phyloP scores from a whole-genome alignment of 2,329 filamentous ascomycete species.

The Orbilia ellipsospora region DNA sequence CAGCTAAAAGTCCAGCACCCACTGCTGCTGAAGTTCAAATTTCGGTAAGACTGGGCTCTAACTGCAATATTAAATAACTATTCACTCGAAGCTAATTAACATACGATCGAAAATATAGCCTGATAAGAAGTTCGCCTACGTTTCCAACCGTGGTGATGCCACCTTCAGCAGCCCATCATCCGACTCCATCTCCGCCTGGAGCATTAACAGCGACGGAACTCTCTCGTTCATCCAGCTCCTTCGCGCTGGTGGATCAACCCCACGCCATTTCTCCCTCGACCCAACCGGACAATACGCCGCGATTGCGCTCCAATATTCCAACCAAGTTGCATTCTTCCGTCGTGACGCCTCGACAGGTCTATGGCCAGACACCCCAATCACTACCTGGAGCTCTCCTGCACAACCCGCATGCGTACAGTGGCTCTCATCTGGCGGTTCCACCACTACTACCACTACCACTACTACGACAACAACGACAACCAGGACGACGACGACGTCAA shows the following conservation, averaged over 20 bases:
- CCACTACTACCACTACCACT: slow-evolving; percentile 16
- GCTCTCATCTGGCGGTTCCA: neutral
- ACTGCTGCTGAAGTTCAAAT: slow-evolving; percentile 70
- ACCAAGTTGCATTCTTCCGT: slow-evolving; percentile 71
- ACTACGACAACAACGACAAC: slow-evolving; percentile 15
- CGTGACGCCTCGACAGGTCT: slow-evolving; percentile 71
- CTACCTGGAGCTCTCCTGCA: slow-evolving; percentile 24
- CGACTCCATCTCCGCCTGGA: slow-evolving; percentile 74
- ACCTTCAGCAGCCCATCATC: slow-evolving; percentile 66
- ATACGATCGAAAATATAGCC: slow-evolving; percentile 63
- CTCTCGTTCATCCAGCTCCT: slow-evolving; percentile 70
- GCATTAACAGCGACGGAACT: slow-evolving; percentile 69
- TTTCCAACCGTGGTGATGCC: slow-evolving; percentile 75
- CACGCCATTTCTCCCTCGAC: slow-evolving; percentile 76
- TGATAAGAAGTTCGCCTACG: slow-evolving; percentile 72
- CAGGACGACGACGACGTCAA: slow-evolving; percentile 2
- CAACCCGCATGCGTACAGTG: slow-evolving; percentile 46
- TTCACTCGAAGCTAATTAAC: slow-evolving; percentile 24
- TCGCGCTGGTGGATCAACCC: slow-evolving; percentile 72
- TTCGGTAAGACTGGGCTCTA: slow-evolving; percentile 65
- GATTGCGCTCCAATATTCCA: slow-evolving; percentile 72
- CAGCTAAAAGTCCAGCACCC: slow-evolving; percentile 58
- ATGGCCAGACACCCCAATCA: slow-evolving; percentile 40
- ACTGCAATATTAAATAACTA: neutral
- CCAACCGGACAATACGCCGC: slow-evolving; percentile 73